Evolutionary conservation across 768 basidiomycete species (phyloP).

Genomic region (Termitomyces sp.): DNA sequence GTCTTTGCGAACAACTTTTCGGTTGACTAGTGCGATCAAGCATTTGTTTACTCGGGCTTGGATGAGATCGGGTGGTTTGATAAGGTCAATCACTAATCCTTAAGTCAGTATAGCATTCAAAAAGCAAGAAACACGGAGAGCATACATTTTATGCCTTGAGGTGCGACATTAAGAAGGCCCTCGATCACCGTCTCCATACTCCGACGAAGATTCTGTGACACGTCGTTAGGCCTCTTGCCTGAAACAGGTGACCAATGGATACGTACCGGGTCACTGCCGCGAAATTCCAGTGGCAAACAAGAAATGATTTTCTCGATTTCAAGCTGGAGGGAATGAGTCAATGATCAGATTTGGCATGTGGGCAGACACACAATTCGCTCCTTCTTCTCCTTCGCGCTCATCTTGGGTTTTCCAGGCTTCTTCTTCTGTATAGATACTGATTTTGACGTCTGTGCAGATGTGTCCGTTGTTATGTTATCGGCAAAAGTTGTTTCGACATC

Average conservation of each 20-base stretch:
- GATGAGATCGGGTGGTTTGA: constrained; percentile 75
- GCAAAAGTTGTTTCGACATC: constrained; percentile 35
- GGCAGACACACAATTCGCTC: constrained; percentile 56
- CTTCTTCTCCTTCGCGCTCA: constrained; percentile 79
- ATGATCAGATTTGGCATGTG: not conserved
- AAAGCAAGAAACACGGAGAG: not conserved
- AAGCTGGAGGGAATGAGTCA: constrained; percentile 29
- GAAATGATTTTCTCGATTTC: constrained; percentile 68
- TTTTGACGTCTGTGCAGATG: constrained; percentile 29
- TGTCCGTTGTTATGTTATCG: constrained; percentile 32
- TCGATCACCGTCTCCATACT: constrained; percentile 81
- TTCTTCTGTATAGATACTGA: constrained; percentile 40
- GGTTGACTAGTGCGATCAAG: constrained; percentile 83
- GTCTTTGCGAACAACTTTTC: constrained; percentile 80
- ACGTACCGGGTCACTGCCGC: constrained; percentile 83
- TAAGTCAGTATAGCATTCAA: not conserved
- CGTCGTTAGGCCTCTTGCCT: not conserved
- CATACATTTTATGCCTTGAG: constrained; percentile 58
- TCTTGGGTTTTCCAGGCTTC: constrained; percentile 56
- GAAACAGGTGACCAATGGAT: not conserved
- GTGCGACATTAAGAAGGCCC: constrained; percentile 60
- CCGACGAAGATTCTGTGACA: constrained; percentile 56
- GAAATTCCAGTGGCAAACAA: constrained; percentile 82
- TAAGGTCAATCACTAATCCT: constrained; percentile 63
- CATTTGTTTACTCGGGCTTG: constrained; percentile 94